Evolutionary conservation across 768 basidiomycete species (phyloP), one percentile per base, ranked within the genome.

Genomic region (Mycena crocata): DNA sequence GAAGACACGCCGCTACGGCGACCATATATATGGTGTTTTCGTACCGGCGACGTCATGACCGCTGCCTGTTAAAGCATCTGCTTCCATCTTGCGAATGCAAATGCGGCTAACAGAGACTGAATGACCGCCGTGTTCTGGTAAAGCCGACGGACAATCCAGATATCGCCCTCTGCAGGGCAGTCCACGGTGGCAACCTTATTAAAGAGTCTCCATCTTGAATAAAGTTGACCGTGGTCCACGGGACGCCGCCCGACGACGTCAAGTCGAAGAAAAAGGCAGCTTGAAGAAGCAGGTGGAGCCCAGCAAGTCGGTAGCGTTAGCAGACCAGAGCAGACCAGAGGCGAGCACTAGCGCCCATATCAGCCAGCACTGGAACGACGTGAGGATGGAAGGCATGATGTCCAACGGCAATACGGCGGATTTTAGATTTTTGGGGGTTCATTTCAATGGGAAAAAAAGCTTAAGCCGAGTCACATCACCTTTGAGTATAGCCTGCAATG

Each of bases 1-100:
- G 61, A n/a, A 31, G 37, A 60, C 61, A 51, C 40, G 35, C 9
- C 37, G 24, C 9, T 21, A 10, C 14, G 14, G 14, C 30, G 21
- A 6, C 49, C 26, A 23, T 34, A 31, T 57, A 60, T 66, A 66
- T 62, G 37, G 56, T 51, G n/a, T 63, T 57, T 61, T 57, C 21
- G 58, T n/a, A 45, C 44, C n/a, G 31, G 13, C 55, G 61, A 67
- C 69, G 69, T 66, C 69, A 67, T 51, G 55, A 17, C 19, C 13
- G 9, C 44, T 60, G n/a, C n/a, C n/a, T n/a, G n/a, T 50, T 28
- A 21, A 50, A 19, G 19, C 46, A 32, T 50, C n/a, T n/a, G 49
- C 44, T 34, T 45, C n/a, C n/a, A n/a, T n/a, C n/a, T n/a, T n/a
- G n/a, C n/a, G n/a, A n/a, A n/a, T n/a, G n/a, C n/a, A n/a, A n/a